These are phyloP conservation scores for Schrenkiella parvula DNA, from an alignment of 345 rosid genomes.

Conservation along the genomic window DNA sequence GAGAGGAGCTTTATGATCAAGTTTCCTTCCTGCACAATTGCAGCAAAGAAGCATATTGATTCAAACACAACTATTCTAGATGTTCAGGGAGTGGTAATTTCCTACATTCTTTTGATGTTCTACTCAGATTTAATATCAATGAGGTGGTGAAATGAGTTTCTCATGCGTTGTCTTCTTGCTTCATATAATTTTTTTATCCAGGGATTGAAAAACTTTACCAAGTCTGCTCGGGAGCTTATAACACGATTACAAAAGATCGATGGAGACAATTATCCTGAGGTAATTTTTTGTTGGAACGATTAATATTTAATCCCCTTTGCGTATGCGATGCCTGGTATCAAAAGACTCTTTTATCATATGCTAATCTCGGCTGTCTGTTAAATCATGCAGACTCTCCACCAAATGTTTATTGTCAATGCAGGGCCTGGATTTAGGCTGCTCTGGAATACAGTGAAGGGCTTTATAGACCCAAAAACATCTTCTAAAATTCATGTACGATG, in stretches of 20 bases:
- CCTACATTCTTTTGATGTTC: background rate
- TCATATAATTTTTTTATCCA: slow-evolving; percentile 30
- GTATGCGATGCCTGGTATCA: slow-evolving; percentile 59
- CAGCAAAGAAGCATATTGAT: slow-evolving; percentile 97
- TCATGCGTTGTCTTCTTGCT: background rate
- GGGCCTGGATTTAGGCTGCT: slow-evolving; percentile 92
- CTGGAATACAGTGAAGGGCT: slow-evolving; percentile 80
- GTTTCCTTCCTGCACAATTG: slow-evolving; percentile 94
- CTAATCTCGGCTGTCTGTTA: slow-evolving; percentile 27
- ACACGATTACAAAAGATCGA: slow-evolving; percentile 88
- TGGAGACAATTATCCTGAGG: slow-evolving; percentile 99
- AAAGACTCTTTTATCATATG: slow-evolving; percentile 35
- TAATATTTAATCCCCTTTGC: slow-evolving; percentile 40
- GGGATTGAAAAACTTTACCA: slow-evolving; percentile 94
- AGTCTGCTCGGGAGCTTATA: slow-evolving; percentile 93
- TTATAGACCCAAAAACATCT: slow-evolving; percentile 93
- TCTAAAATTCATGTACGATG: slow-evolving; percentile 89
- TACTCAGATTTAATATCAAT: background rate
- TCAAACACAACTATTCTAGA: slow-evolving; percentile 95
- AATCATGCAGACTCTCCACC: slow-evolving; percentile 82
- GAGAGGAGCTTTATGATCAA: slow-evolving; percentile 82
- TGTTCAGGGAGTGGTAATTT: slow-evolving; percentile 96
- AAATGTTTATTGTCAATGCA: slow-evolving; percentile 97
- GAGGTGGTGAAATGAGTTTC: slow-evolving; percentile 46
- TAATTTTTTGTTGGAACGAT: slow-evolving; percentile 19